phyloP scores from a whole-genome alignment of 306 rosid species.

The Dalbergia oliveri region DNA sequence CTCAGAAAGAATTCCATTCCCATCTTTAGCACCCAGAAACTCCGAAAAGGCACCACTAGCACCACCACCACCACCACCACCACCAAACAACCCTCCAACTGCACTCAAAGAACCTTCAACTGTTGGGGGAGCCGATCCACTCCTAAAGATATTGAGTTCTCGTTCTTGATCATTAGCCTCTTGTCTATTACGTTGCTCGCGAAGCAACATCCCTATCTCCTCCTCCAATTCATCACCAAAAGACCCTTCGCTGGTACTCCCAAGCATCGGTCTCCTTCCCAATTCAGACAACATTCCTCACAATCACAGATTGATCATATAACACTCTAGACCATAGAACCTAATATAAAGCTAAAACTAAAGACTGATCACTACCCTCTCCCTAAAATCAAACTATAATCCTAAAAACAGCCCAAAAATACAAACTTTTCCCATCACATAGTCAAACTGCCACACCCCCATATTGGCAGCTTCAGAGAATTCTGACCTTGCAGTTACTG shows the following conservation, averaged over 20 bases:
- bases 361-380: constrained; percentile 43
- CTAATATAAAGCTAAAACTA: background rate
- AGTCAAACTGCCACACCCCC: constrained; percentile 14
- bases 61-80: background rate
- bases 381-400: too few species aligned
- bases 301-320: constrained; percentile 43
- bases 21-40: constrained; percentile 59
- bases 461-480: constrained; percentile 50
- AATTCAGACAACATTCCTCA: constrained; percentile 82
- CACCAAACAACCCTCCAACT: constrained; percentile 75
- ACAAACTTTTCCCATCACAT: too few species aligned
- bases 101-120: constrained; percentile 89
- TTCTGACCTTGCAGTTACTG: constrained; percentile 47
- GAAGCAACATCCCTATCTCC: constrained; percentile 87
- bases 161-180: constrained; percentile 78
- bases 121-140: constrained; percentile 97
- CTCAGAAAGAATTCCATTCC: constrained; percentile 74
- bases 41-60: constrained; percentile 50
- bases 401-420: too few species aligned
- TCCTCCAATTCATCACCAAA: constrained; percentile 89
- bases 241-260: constrained; percentile 73
- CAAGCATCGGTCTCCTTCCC: constrained; percentile 80
- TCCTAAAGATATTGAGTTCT: constrained; percentile 77
- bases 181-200: constrained; percentile 72
- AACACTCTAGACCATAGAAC: constrained; percentile 5